Percentiles rank a stretch among this genome's conserved stretches.
Evolutionary conservation across 139 green algal genomes (phyloP).

Genomic region (Desmodesmus armatus): DNA sequence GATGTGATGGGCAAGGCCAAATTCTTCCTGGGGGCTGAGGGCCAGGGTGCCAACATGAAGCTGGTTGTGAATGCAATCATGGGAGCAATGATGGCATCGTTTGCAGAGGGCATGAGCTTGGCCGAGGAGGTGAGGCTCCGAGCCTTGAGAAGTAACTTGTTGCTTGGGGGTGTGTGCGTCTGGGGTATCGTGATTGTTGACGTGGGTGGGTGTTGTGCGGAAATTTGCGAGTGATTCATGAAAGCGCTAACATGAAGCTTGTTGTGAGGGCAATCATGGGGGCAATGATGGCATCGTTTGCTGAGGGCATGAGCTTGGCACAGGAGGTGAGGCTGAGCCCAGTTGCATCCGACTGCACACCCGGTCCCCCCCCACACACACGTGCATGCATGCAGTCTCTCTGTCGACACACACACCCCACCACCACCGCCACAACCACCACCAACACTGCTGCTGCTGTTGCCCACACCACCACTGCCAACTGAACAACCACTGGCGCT

Average conservation of each 20-base stretch:
- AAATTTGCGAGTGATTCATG: too few relatives aligned
- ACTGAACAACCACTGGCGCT: conserved; percentile 47
- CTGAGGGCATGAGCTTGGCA: conserved; percentile 47
- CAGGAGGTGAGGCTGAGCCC: neutral
- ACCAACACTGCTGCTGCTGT: neutral
- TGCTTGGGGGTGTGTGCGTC: too few relatives aligned
- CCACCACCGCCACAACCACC: neutral
- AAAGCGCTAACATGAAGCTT: conserved; percentile 60
- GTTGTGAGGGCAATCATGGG: neutral
- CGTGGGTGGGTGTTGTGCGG: conserved; percentile 80
- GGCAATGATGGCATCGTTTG: conserved; percentile 45
- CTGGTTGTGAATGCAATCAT: conserved; percentile 97
- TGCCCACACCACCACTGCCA: too few relatives aligned
- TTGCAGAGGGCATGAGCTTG: conserved; percentile 71
- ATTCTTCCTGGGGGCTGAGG: conserved; percentile 78
- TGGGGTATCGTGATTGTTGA: too few relatives aligned
- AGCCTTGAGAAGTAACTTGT: too few relatives aligned
- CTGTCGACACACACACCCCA: neutral
- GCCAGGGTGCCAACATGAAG: conserved; percentile 96
- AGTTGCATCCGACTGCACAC: too few relatives aligned
- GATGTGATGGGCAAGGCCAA: conserved; percentile 95
- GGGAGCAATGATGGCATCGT: conserved; percentile 81
- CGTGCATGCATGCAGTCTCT: neutral
- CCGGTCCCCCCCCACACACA: too few relatives aligned
- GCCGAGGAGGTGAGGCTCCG: conserved; percentile 49